phyloP scores from a whole-genome alignment of 148 eudicot genomes.

The Gaultheria prostrata region DNA sequence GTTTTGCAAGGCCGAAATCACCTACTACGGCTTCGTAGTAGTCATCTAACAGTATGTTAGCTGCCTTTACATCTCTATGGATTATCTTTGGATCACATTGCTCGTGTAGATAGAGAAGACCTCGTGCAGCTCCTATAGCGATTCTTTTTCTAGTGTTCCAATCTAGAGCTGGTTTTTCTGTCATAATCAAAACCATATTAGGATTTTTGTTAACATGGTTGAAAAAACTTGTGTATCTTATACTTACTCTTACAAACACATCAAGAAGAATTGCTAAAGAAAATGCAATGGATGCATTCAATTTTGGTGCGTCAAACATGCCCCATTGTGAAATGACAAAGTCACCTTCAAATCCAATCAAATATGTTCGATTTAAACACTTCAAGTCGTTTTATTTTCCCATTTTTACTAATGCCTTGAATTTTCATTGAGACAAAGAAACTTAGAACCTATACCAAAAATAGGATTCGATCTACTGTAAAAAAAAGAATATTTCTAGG shows the following conservation, averaged over 20 bases:
- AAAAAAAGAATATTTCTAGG: neutral
- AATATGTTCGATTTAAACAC: neutral
- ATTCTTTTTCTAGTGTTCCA: slow-evolving; percentile 93
- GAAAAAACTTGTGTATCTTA: neutral
- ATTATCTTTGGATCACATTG: slow-evolving; percentile 98
- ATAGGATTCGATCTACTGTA: neutral
- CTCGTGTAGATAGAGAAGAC: slow-evolving; percentile 82
- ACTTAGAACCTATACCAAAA: neutral
- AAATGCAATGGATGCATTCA: neutral
- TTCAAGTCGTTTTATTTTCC: neutral
- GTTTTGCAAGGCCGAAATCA: slow-evolving; percentile 95
- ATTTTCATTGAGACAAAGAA: neutral
- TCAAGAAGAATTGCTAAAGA: neutral
- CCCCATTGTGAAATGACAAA: neutral
- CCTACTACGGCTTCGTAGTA: slow-evolving; percentile 84
- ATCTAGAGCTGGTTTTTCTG: slow-evolving; percentile 82
- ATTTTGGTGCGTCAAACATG: neutral
- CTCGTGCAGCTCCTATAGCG: slow-evolving; percentile 90
- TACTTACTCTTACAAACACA: neutral
- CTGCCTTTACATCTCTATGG: slow-evolving; percentile 95
- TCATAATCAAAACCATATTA: neutral
- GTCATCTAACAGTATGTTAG: slow-evolving; percentile 80
- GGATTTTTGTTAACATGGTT: neutral
- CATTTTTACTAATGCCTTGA: neutral
- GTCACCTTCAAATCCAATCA: neutral